Base-by-base conservation (phyloP, 2,329 filamentous ascomycete genomes). In the Zasmidium citrigriseum region DNA sequence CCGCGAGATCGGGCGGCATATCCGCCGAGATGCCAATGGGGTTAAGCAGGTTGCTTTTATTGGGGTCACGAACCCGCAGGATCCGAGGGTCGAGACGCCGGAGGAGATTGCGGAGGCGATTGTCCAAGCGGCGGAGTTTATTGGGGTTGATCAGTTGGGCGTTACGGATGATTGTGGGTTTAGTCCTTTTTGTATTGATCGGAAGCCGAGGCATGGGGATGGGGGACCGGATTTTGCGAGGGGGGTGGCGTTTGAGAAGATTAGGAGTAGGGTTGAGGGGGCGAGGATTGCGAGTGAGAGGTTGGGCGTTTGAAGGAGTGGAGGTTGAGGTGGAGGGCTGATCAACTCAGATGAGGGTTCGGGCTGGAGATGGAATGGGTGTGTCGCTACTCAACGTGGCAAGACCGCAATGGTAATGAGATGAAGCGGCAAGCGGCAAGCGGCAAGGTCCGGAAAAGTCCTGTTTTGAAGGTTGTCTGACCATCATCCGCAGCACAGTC, bases 31-130 rank as follows among this genome's bases (percentile, higher is more conserved):
- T 47, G 52, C 52, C 9, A 47, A 55, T 47, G 52, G 52, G 14
- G 52, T 55, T 0, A 55, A 55, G 29, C 52, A 55, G 24, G 21
- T 55, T 12, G 52, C 52, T 5, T 55, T 55, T 18, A 48, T 55
- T 21, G 52, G 52, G 7, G 45, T 49, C 14, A 55, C 52, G 18
- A 24, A 55, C 29, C 52, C 52, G 14, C 45, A 24, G 11, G 27
- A 48, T 38, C 24, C 52, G 1, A 41, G 44, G n/a, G 21, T 55
- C 4, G 52, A 55, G 24, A 55, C 44, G 25, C 45, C 52, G 5
- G 52, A 55, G 24, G 52, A 55, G 45, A 23, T 55, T 41, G 44
- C 52, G 1, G 25, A 55, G n/a, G 24, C 29, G 18, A 22, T 55
- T 16, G 34, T 55, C 2, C 23, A 55, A 29, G 52, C 52, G 23